Evolutionary conservation across 2,329 filamentous ascomycete species (phyloP).

Genomic region (Botrytis elliptica): DNA sequence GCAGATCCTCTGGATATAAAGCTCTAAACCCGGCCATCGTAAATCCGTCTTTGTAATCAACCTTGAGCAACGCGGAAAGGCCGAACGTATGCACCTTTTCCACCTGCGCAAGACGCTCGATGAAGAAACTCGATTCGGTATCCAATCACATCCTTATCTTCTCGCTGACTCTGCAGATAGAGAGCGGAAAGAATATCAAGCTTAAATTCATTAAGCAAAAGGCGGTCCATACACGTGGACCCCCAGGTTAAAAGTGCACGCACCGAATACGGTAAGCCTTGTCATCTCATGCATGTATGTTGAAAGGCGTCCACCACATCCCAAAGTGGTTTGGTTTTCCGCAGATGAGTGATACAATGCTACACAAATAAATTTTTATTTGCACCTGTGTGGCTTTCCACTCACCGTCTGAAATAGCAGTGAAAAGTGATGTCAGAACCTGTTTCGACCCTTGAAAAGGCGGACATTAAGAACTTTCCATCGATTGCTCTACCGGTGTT

Average conservation of each 20-base stretch:
- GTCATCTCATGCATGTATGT: background rate
- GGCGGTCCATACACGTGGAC: constrained; percentile 4
- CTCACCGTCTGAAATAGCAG: constrained; percentile 19
- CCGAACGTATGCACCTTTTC: constrained; percentile 19
- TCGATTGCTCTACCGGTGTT: constrained; percentile 13
- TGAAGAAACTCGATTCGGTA: constrained; percentile 5
- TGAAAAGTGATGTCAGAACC: constrained; percentile 4
- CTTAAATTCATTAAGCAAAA: background rate
- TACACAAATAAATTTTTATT: background rate
- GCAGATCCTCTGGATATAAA: background rate
- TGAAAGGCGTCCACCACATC: constrained; percentile 5
- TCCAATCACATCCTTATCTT: background rate
- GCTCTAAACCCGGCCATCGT: background rate
- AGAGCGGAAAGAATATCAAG: background rate
- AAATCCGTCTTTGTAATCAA: constrained; percentile 14
- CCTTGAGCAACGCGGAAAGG: constrained; percentile 13
- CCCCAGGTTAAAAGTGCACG: background rate
- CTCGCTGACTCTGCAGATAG: constrained; percentile 15
- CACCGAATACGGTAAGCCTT: constrained; percentile 12
- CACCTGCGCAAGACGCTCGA: background rate
- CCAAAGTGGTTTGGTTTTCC: background rate
- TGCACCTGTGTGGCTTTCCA: background rate
- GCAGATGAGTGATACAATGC: background rate
- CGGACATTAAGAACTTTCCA: constrained; percentile 11
- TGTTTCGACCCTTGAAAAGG: constrained; percentile 8